phyloP scores from a whole-genome alignment of 2,329 filamentous ascomycete genomes.

The Ceratocystis colombiana region DNA sequence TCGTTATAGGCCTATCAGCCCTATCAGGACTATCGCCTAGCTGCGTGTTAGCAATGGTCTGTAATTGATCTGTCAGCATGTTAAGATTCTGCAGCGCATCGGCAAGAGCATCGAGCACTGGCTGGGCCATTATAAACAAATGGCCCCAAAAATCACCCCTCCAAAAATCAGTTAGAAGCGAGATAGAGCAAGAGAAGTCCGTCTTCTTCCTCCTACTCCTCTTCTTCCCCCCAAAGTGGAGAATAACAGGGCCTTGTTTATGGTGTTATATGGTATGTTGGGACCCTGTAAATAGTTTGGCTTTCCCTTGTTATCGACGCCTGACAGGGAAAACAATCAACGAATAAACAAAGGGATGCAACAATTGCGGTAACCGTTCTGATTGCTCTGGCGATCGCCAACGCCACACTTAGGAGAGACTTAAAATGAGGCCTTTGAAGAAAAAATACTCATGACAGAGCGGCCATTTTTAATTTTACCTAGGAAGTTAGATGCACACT shows the following conservation, averaged over 20 bases:
- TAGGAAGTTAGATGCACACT: too few species aligned
- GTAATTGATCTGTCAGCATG: conserved; percentile 10
- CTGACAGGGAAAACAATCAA: neutral
- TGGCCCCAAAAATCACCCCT: too few species aligned
- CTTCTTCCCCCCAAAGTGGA: conserved; percentile 1
- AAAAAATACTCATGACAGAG: too few species aligned
- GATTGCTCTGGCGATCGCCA: neutral
- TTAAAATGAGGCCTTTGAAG: neutral
- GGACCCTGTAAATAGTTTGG: conserved; percentile 3
- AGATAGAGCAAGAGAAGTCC: too few species aligned
- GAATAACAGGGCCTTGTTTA: neutral
- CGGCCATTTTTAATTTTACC: too few species aligned
- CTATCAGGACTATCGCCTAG: neutral
- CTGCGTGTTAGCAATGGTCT: conserved; percentile 1
- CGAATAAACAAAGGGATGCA: neutral
- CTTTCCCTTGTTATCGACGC: neutral
- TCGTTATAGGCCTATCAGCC: too few species aligned
- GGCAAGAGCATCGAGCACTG: conserved; percentile 1
- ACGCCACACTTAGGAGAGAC: neutral
- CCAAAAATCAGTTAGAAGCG: neutral
- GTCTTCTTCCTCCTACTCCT: too few species aligned
- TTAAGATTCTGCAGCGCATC: conserved; percentile 14
- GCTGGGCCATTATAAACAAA: conserved; percentile 3
- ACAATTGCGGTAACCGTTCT: neutral
- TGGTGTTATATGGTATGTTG: conserved; percentile 6